phyloP scores from a whole-genome alignment of 2,329 filamentous ascomycete species.

The Fusarium sublunatum region DNA sequence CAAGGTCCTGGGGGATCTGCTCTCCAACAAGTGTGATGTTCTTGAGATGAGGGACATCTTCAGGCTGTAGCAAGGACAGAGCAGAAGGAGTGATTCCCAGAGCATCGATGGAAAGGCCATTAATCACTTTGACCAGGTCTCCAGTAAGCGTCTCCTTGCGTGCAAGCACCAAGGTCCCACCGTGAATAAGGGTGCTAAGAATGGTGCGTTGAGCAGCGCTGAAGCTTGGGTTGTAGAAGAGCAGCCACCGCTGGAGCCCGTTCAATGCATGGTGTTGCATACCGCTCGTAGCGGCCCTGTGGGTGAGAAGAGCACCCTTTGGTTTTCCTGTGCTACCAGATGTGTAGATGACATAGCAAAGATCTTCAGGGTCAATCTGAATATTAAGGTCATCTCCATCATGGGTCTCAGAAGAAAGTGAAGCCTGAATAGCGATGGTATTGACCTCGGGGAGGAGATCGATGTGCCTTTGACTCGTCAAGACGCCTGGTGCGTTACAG shows the following conservation, averaged over 20 bases:
- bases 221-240: slow-evolving; percentile 41
- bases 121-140: slow-evolving; percentile 19
- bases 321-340: slow-evolving; percentile 40
- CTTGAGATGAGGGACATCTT: slow-evolving; percentile 14
- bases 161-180: slow-evolving; percentile 24
- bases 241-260: slow-evolving; percentile 13
- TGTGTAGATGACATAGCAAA: slow-evolving; percentile 41
- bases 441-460: background rate
- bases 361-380: background rate
- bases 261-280: slow-evolving; percentile 26
- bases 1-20: slow-evolving; percentile 17
- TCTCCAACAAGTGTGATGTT: slow-evolving; percentile 34
- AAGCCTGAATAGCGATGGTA: background rate
- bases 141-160: slow-evolving; percentile 22
- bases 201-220: slow-evolving; percentile 40
- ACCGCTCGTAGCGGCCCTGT: slow-evolving; percentile 23
- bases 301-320: slow-evolving; percentile 35
- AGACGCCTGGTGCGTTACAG: slow-evolving; percentile 12
- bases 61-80: slow-evolving; percentile 11
- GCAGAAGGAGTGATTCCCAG: slow-evolving; percentile 40
- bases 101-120: slow-evolving; percentile 25
- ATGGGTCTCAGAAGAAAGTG: too few species aligned
- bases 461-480: slow-evolving; percentile 4
- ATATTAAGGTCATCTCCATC: background rate
- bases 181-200: slow-evolving; percentile 26